Evolutionary conservation across 108 stramenopile species (phyloP).

Genomic region (Fragilaria radians): DNA sequence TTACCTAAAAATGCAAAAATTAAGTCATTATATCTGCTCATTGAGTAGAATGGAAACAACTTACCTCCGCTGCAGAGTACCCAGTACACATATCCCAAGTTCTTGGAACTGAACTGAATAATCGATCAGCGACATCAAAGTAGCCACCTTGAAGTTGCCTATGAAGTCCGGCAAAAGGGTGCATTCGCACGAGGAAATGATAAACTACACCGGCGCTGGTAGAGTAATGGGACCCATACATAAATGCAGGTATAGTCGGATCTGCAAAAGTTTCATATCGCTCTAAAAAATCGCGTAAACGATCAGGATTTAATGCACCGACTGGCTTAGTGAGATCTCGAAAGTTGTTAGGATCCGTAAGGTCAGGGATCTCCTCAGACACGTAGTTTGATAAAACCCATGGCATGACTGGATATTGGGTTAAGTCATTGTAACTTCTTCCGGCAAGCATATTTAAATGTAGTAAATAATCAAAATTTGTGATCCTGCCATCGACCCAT

Average conservation of each 20-base stretch:
- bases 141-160: slow-evolving; percentile 90
- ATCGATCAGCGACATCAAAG: slow-evolving; percentile 96
- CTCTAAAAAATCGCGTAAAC: slow-evolving; percentile 87
- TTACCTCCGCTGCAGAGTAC: slow-evolving; percentile 71
- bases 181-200: slow-evolving; percentile 92
- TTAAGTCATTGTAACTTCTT: slow-evolving; percentile 93
- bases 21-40: no score
- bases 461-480: slow-evolving; percentile 97
- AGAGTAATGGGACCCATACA: slow-evolving; percentile 98
- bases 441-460: slow-evolving; percentile 94
- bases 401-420: slow-evolving; percentile 98
- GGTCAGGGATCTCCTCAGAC: slow-evolving; percentile 82
- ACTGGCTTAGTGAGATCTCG: slow-evolving; percentile 94
- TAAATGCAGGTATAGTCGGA: slow-evolving; percentile 91
- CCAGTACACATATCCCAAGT: slow-evolving; percentile 93
- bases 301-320: slow-evolving; percentile 90
- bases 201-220: slow-evolving; percentile 96
- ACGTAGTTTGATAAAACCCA: slow-evolving; percentile 96
- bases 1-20: slow-evolving; percentile 23
- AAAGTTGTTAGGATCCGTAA: slow-evolving; percentile 71
- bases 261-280: slow-evolving; percentile 91
- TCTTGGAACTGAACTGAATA: slow-evolving; percentile 89
- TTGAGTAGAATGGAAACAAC: background rate
- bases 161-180: slow-evolving; percentile 91
- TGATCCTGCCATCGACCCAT: slow-evolving; percentile 87